Evolutionary conservation across 2,329 filamentous ascomycete genomes (phyloP).

Genomic region (Cordyceps militaris): DNA sequence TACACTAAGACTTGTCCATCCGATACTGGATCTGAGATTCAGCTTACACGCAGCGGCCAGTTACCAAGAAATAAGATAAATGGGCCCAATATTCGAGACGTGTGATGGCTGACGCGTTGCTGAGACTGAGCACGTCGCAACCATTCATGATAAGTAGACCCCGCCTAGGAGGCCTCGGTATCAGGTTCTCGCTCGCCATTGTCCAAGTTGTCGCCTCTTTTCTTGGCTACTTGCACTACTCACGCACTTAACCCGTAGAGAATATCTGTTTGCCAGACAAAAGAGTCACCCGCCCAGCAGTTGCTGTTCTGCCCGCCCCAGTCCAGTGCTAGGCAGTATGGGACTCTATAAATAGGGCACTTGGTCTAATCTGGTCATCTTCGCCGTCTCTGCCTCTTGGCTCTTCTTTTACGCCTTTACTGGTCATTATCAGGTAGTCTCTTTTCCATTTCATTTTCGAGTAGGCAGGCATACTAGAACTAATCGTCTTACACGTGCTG

Average conservation of each 20-base stretch:
- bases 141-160: neutral
- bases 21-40: neutral
- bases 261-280: too few species aligned
- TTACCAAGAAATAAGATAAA: neutral
- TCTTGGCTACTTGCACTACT: too few species aligned
- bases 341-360: too few species aligned
- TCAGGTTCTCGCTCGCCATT: too few species aligned
- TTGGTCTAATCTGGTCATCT: too few species aligned
- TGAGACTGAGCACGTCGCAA: neutral
- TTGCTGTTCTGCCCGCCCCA: too few species aligned
- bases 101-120: neutral
- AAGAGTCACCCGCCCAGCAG: too few species aligned
- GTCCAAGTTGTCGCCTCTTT: too few species aligned
- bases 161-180: neutral
- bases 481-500: neutral
- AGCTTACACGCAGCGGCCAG: neutral
- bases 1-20: neutral
- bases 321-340: too few species aligned
- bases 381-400: too few species aligned
- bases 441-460: neutral
- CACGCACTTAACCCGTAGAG: too few species aligned
- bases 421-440: neutral
- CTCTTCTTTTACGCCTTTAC: neutral
- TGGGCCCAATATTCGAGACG: neutral
- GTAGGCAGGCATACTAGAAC: neutral